Conservation (phyloP, 352 stramenopile genomes). For the Phytophthora pisi region DNA sequence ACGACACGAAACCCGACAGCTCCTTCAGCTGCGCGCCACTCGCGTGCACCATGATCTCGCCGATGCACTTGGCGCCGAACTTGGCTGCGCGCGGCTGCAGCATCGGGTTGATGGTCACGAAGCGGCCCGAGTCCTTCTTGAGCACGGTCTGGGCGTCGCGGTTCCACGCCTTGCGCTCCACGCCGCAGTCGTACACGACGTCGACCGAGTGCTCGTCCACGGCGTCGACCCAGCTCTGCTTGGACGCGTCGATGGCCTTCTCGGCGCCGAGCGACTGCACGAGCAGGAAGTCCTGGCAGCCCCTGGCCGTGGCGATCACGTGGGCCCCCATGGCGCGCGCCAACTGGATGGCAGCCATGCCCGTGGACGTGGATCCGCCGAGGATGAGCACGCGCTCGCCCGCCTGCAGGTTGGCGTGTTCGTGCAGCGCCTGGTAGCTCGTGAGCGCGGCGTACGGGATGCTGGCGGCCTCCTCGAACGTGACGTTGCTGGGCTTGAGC, state of each 20-base stretch:
- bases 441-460: slow-evolving; percentile 58
- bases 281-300: slow-evolving; percentile 60
- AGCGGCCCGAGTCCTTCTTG: slow-evolving; percentile 33
- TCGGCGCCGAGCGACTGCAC: slow-evolving; percentile 50
- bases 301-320: slow-evolving; percentile 64
- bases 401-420: slow-evolving; percentile 37
- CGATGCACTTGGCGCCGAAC: slow-evolving; percentile 43
- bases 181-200: slow-evolving; percentile 44
- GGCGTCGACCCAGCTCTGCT: slow-evolving; percentile 39
- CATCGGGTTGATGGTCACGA: slow-evolving; percentile 41
- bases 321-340: slow-evolving; percentile 58
- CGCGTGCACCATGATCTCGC: slow-evolving; percentile 34
- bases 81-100: slow-evolving; percentile 39
- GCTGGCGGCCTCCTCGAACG: slow-evolving; percentile 60
- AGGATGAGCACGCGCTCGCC: slow-evolving; percentile 57
- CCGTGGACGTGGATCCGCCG: slow-evolving; percentile 65
- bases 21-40: slow-evolving; percentile 42
- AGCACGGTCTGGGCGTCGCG: slow-evolving; percentile 37
- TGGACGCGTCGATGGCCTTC: slow-evolving; percentile 67
- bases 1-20: slow-evolving; percentile 40
- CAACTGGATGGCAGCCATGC: slow-evolving; percentile 63
- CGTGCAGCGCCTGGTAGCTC: slow-evolving; percentile 55
- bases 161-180: slow-evolving; percentile 39
- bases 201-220: slow-evolving; percentile 45
- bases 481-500: slow-evolving; percentile 54